A percentile compares a stretch with the other conserved stretches of the same genome.
phyloP scores from a whole-genome alignment of 805 yeast species.

The Wickerhamomyces chambardii region DNA sequence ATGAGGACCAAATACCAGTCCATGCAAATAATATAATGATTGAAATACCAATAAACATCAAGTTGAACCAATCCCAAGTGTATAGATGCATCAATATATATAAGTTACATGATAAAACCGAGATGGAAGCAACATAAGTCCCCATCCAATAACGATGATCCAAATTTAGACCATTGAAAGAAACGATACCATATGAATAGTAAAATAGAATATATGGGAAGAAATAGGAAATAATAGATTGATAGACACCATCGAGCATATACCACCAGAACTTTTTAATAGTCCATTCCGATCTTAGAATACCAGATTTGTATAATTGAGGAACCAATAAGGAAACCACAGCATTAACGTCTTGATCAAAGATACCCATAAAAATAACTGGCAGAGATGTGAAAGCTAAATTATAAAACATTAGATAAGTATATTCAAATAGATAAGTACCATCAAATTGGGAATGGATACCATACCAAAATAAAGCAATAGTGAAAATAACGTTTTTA shows the following conservation, averaged over 20 bases:
- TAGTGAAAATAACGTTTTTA: conserved; percentile 68
- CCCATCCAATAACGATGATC: conserved; percentile 76
- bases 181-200: conserved; percentile 31
- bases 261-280: conserved; percentile 61
- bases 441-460: conserved; percentile 72
- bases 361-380: conserved; percentile 66
- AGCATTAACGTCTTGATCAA: conserved; percentile 75
- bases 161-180: conserved; percentile 44
- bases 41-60: conserved; percentile 46
- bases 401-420: conserved; percentile 72
- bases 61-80: conserved; percentile 76
- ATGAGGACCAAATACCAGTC: conserved; percentile 75
- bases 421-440: conserved; percentile 67
- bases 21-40: conserved; percentile 56
- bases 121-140: conserved; percentile 53
- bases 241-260: conserved; percentile 72
- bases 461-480: conserved; percentile 77
- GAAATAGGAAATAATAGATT: conserved; percentile 62
- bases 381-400: conserved; percentile 81
- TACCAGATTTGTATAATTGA: conserved; percentile 67
- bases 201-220: conserved; percentile 56
- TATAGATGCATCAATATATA: conserved; percentile 60
- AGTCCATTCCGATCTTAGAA: conserved; percentile 63
- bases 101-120: conserved; percentile 58
- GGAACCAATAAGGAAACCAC: conserved; percentile 66